Conservation (phyloP, 306 rosid genomes). For the Fagus sylvatica region DNA sequence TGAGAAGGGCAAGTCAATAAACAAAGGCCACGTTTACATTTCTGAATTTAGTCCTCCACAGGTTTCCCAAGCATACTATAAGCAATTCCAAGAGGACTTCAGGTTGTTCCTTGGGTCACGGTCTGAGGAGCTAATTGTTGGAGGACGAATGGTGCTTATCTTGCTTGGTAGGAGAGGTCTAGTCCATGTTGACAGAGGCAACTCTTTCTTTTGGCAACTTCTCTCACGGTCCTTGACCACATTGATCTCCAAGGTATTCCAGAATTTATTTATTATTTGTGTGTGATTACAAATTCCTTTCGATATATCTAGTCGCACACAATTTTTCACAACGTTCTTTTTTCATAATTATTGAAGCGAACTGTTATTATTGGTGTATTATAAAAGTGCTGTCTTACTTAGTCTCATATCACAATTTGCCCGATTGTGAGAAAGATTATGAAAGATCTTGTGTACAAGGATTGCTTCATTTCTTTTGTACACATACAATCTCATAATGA, state of each 20-base stretch:
- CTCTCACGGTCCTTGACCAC: slow-evolving; percentile 57
- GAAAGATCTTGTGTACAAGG: no score
- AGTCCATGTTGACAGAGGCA: slow-evolving; percentile 80
- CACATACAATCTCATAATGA: no score
- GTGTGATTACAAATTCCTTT: no score
- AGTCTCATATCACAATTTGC: no score
- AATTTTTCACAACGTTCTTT: no score
- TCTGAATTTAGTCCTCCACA: slow-evolving; percentile 61
- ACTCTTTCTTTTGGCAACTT: slow-evolving; percentile 78
- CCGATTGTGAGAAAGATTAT: no score
- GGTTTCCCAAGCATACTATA: slow-evolving; percentile 58
- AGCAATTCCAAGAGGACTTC: slow-evolving; percentile 78
- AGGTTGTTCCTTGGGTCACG: slow-evolving; percentile 60
- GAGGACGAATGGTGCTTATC: slow-evolving; percentile 83
- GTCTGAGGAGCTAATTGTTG: slow-evolving; percentile 64
- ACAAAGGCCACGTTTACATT: slow-evolving; percentile 72
- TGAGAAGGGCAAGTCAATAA: slow-evolving; percentile 53
- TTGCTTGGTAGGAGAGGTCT: slow-evolving; percentile 68
- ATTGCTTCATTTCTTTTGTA: no score
- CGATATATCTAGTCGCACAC: no score
- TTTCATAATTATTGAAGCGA: no score
- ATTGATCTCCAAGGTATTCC: slow-evolving; percentile 66
- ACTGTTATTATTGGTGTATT: no score
- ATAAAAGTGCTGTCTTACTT: no score
- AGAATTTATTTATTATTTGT: no score